These are phyloP conservation scores for Rhexocercosporidium sp. DNA, from an alignment of 2,329 filamentous ascomycete species.

Conservation along the genomic window DNA sequence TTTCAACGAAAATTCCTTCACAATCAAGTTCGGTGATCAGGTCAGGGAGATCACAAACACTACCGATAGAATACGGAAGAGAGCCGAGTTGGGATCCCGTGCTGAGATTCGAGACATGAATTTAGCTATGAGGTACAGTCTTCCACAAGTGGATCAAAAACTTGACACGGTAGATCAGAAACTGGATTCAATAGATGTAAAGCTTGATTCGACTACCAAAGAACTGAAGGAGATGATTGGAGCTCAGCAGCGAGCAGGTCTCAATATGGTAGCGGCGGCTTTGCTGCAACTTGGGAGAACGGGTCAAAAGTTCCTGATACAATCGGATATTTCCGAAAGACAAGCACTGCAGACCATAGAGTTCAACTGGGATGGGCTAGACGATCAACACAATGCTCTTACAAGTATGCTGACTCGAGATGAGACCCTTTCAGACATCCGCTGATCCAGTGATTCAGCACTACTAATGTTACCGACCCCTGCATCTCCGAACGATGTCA, in stretches of 20 bases:
- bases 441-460: no score
- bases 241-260: not conserved
- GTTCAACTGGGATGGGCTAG: no score
- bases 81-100: not conserved
- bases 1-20: not conserved
- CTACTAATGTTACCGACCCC: no score
- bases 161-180: not conserved
- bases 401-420: no score
- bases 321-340: not conserved
- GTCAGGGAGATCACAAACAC: not conserved
- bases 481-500: no score
- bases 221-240: not conserved
- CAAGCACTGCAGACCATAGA: no score
- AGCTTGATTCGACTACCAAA: not conserved
- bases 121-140: not conserved
- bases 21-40: not conserved
- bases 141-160: not conserved
- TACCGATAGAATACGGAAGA: not conserved
- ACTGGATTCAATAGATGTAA: not conserved
- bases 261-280: not conserved
- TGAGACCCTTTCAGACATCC: no score
- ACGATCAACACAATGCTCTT: no score
- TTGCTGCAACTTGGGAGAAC: not conserved
- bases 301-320: not conserved
- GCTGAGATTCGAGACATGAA: not conserved